Evolutionary conservation across 164 flowering plant species (phyloP).

Genomic region (Cinnamomum chago): DNA sequence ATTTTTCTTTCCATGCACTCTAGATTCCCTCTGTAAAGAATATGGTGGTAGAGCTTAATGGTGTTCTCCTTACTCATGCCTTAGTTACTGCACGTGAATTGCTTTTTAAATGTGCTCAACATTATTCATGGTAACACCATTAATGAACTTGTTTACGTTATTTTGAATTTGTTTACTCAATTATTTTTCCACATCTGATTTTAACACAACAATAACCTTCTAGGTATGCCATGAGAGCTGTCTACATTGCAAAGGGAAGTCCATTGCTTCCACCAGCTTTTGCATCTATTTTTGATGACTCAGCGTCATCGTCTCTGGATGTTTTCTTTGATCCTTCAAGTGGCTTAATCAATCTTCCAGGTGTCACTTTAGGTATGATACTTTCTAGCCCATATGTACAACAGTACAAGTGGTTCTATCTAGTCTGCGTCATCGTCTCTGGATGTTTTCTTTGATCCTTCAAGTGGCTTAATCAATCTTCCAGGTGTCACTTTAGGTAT

Average conservation of each 20-base stretch:
- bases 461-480: slow-evolving; percentile 60
- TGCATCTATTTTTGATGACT: slow-evolving; percentile 90
- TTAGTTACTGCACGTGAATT: slow-evolving; percentile 74
- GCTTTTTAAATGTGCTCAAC: slow-evolving; percentile 71
- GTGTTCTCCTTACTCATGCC: slow-evolving; percentile 88
- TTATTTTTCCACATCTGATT: not conserved
- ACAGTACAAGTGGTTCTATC: not conserved
- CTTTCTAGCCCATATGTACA: not conserved
- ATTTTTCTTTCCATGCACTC: not conserved
- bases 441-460: slow-evolving; percentile 98
- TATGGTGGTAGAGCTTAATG: slow-evolving; percentile 85
- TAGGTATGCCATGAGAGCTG: slow-evolving; percentile 95
- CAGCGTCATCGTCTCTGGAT: slow-evolving; percentile 95
- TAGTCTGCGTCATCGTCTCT: no score
- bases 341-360: slow-evolving; percentile 68
- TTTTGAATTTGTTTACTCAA: not conserved
- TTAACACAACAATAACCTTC: slow-evolving; percentile 8
- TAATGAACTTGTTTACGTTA: not conserved
- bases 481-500: slow-evolving; percentile 90
- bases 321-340: slow-evolving; percentile 91
- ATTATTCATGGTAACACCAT: slow-evolving; percentile 77
- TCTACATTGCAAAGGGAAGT: slow-evolving; percentile 96
- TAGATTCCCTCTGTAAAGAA: slow-evolving; percentile 77
- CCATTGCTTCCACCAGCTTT: slow-evolving; percentile 90
- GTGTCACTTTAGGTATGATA: slow-evolving; percentile 72